Evolutionary conservation across 140 eudicot genomes (phyloP).

Genomic region (Erigeron philadelphicus): DNA sequence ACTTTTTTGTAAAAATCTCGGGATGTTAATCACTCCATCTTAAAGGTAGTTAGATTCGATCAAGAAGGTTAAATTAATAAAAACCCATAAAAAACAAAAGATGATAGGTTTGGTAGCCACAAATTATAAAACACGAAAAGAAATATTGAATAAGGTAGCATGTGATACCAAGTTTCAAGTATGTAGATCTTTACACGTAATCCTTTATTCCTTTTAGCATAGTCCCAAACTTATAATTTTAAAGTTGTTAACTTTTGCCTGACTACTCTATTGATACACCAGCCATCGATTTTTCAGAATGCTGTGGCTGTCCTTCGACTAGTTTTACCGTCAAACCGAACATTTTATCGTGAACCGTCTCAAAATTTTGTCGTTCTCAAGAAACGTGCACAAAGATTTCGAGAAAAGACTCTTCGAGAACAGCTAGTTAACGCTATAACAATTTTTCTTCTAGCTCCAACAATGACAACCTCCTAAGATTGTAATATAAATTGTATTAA

Average conservation of each 20-base stretch:
- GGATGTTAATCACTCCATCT: too few relatives aligned
- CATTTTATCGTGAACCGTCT: constrained; percentile 1
- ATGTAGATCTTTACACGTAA: constrained; percentile 56
- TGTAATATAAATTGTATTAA: neutral
- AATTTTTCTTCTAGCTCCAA: constrained; percentile 8
- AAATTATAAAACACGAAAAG: constrained; percentile 20
- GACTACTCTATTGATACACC: constrained; percentile 24
- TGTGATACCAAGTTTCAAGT: constrained; percentile 52
- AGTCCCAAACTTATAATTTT: constrained; percentile 31
- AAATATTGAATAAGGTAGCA: constrained; percentile 38
- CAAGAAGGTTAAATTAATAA: constrained; percentile 21
- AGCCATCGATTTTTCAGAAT: constrained; percentile 7
- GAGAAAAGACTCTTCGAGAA: neutral
- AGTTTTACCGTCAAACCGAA: constrained; percentile 13
- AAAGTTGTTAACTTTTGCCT: constrained; percentile 22
- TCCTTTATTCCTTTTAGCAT: constrained; percentile 46
- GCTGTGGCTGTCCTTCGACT: constrained; percentile 19
- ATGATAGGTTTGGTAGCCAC: constrained; percentile 38
- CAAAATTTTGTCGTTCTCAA: constrained; percentile 6
- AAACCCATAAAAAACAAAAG: constrained; percentile 9
- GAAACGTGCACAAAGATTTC: neutral
- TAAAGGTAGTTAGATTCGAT: neutral
- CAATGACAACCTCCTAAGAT: neutral
- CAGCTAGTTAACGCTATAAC: neutral
- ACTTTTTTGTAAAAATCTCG: too few relatives aligned